Conservation (phyloP, 2,329 filamentous ascomycete species). For the Neophaeococcomyces mojaviensis region DNA sequence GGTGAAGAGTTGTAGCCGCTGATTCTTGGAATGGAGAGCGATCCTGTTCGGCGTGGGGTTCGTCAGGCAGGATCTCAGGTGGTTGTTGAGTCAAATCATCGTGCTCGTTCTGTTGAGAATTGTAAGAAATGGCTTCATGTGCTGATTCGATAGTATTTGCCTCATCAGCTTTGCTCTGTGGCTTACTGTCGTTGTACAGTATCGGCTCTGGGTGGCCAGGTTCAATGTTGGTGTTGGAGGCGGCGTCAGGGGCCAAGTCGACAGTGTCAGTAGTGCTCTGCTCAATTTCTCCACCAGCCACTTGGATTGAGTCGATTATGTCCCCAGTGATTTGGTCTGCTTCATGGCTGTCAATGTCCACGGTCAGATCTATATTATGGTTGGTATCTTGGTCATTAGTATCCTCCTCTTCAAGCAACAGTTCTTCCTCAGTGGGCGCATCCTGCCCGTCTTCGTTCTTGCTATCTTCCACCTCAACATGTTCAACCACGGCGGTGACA, state of each 20-base stretch:
- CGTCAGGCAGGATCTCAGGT: not conserved
- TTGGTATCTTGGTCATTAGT: not conserved
- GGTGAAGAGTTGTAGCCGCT: conserved; percentile 28
- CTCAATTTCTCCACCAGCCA: no score
- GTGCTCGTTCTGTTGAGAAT: not conserved
- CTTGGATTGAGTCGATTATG: not conserved
- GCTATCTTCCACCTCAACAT: not conserved
- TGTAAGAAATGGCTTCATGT: not conserved
- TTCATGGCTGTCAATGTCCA: not conserved
- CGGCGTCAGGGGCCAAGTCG: not conserved
- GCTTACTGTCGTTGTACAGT: not conserved
- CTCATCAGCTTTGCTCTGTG: not conserved
- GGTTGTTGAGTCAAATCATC: not conserved
- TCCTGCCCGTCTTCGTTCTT: not conserved
- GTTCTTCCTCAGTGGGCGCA: not conserved
- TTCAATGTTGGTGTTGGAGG: not conserved
- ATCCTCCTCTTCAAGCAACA: conserved; percentile 1
- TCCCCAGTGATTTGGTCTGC: not conserved
- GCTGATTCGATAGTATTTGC: not conserved
- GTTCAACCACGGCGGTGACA: not conserved
- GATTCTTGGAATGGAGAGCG: not conserved
- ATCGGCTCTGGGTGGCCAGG: not conserved
- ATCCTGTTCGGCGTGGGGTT: not conserved
- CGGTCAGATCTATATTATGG: not conserved
- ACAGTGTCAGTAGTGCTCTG: not conserved